These are phyloP conservation scores for Neopestalotiopsis clavispora DNA, from an alignment of 2,329 filamentous ascomycete species.

Conservation along the genomic window DNA sequence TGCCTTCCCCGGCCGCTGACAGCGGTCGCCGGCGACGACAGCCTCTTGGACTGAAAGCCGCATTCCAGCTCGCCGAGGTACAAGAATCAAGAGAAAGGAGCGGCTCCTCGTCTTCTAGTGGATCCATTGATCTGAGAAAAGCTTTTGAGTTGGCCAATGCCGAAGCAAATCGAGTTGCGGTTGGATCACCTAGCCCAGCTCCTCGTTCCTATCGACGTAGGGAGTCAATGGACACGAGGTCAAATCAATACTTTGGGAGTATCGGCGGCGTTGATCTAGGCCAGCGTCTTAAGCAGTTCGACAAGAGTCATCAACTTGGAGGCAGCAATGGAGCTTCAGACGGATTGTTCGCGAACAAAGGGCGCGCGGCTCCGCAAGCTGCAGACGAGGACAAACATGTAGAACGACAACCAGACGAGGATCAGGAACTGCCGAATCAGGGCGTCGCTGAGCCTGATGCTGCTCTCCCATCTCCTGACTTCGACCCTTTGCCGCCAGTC, in stretches of 20 bases:
- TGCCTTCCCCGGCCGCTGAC: slow-evolving; percentile 1
- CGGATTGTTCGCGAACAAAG: slow-evolving; percentile 40
- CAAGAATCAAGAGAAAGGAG: slow-evolving; percentile 14
- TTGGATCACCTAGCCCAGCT: slow-evolving; percentile 22
- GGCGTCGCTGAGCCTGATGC: slow-evolving; percentile 18
- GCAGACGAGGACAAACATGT: slow-evolving; percentile 31
- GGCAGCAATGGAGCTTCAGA: slow-evolving; percentile 29
- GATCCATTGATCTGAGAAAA: slow-evolving; percentile 10
- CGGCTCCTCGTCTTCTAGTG: slow-evolving; percentile 3
- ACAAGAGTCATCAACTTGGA: slow-evolving; percentile 33
- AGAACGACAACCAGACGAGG: slow-evolving; percentile 18
- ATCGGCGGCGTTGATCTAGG: slow-evolving; percentile 37
- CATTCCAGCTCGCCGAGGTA: slow-evolving; percentile 19
- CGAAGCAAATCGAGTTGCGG: slow-evolving; percentile 6
- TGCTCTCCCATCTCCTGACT: slow-evolving; percentile 33
- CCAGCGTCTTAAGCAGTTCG: slow-evolving; percentile 34
- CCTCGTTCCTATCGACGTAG: slow-evolving; percentile 30
- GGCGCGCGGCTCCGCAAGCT: slow-evolving; percentile 38
- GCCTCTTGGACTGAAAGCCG: slow-evolving; percentile 16
- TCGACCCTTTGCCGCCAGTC: slow-evolving; percentile 24
- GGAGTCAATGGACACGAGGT: slow-evolving; percentile 24
- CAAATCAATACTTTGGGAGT: slow-evolving; percentile 3
- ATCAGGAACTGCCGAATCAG: not conserved
- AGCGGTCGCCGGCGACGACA: not conserved
- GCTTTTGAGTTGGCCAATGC: slow-evolving; percentile 19